These are phyloP conservation scores for Nakataea oryzae DNA, from an alignment of 2,329 filamentous ascomycete species.

Conservation along the genomic window DNA sequence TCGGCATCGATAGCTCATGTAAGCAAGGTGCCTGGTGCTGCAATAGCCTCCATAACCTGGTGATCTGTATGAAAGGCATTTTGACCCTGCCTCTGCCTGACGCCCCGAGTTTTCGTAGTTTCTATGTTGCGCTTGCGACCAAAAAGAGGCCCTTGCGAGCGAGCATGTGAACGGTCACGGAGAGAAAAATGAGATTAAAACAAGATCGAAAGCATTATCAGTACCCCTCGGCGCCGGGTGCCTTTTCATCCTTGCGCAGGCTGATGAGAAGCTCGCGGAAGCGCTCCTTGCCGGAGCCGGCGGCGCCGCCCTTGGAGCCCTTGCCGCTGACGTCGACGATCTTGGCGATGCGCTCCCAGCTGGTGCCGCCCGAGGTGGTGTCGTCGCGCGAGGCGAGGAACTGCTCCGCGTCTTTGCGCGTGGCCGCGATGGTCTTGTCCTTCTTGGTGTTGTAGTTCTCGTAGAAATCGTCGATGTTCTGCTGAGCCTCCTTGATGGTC, in stretches of 20 bases:
- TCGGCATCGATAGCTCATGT: not conserved
- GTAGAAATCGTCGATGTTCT: constrained; percentile 98
- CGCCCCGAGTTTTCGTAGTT: not conserved
- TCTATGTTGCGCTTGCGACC: not conserved
- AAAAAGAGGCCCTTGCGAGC: not conserved
- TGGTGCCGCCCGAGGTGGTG: constrained; percentile 87
- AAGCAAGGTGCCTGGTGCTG: not conserved
- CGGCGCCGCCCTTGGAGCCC: constrained; percentile 73
- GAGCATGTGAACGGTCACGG: not conserved
- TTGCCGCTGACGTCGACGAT: constrained; percentile 96
- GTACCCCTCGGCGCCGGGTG: constrained; percentile 55
- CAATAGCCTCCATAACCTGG: not conserved
- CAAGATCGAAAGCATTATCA: constrained; percentile 21
- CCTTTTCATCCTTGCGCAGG: constrained; percentile 88
- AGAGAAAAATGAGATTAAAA: not conserved
- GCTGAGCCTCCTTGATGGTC: constrained; percentile 79
- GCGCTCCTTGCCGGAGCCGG: constrained; percentile 87
- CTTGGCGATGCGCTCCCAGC: constrained; percentile 97
- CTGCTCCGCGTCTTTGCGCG: constrained; percentile 83
- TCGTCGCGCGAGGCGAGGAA: constrained; percentile 85
- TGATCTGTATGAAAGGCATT: not conserved
- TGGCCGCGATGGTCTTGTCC: constrained; percentile 84
- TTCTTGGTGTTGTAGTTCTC: constrained; percentile 98
- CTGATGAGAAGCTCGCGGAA: constrained; percentile 85
- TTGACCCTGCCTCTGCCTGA: not conserved